These are phyloP conservation scores for Gossypium davidsonii DNA, from an alignment of 441 rosid genomes.

Conservation along the genomic window DNA sequence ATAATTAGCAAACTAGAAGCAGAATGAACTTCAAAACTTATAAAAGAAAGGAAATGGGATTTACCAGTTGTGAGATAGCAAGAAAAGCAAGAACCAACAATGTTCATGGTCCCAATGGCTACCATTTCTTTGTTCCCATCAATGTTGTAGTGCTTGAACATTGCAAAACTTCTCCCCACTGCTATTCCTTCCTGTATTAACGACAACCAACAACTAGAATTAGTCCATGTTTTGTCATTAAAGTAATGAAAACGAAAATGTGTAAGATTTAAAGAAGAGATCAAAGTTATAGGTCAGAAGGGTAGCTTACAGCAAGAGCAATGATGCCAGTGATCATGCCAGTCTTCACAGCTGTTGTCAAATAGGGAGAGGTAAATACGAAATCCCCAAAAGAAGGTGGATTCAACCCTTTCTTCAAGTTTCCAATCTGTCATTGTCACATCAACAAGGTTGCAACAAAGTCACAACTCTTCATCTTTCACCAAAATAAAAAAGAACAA, in stretches of 20 bases:
- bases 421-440: constrained; percentile 57
- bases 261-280: neutral
- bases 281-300: neutral
- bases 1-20: neutral
- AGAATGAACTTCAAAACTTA: neutral
- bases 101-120: constrained; percentile 91
- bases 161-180: constrained; percentile 89
- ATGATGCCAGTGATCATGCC: constrained; percentile 87
- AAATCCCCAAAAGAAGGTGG: constrained; percentile 66
- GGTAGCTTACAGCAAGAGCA: constrained; percentile 70
- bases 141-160: constrained; percentile 87
- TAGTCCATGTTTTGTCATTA: neutral
- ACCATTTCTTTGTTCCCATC: constrained; percentile 99
- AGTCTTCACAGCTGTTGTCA: constrained; percentile 54
- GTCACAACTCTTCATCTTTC: neutral
- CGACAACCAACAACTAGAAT: neutral
- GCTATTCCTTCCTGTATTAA: constrained; percentile 86
- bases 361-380: constrained; percentile 56
- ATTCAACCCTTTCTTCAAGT: constrained; percentile 78
- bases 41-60: neutral
- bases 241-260: neutral
- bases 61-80: constrained; percentile 90
- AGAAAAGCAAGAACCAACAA: constrained; percentile 87
- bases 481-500: neutral
- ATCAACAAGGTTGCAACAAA: neutral